phyloP scores from a whole-genome alignment of 2,329 filamentous ascomycete species.

The Verticillium albo-atrum region DNA sequence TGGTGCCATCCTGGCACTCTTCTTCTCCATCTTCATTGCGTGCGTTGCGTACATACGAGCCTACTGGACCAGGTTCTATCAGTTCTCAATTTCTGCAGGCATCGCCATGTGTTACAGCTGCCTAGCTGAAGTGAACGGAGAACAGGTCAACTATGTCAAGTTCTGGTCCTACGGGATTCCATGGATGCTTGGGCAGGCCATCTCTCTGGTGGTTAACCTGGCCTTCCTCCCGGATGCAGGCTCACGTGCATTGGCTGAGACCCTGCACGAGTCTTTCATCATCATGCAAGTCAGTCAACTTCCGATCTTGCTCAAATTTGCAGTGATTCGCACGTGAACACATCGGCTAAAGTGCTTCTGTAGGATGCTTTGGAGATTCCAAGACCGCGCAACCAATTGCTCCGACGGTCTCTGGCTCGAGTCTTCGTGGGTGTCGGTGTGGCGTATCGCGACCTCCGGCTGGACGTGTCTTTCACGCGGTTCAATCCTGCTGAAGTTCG shows the following conservation, averaged over 20 bases:
- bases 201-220: constrained; percentile 44
- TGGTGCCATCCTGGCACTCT: constrained; percentile 51
- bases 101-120: constrained; percentile 51
- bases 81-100: constrained; percentile 49
- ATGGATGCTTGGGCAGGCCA: constrained; percentile 50
- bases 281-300: constrained; percentile 36
- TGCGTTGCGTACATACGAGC: constrained; percentile 47
- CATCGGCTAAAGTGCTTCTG: not conserved
- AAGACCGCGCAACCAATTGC: constrained; percentile 21
- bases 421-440: constrained; percentile 53
- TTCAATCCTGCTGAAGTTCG: constrained; percentile 46
- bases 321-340: not conserved
- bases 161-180: constrained; percentile 49
- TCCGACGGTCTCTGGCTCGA: constrained; percentile 39
- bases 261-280: constrained; percentile 40
- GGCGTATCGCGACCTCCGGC: constrained; percentile 49
- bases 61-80: constrained; percentile 52
- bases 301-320: not conserved
- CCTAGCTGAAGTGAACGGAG: constrained; percentile 41
- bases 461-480: constrained; percentile 52
- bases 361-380: constrained; percentile 28
- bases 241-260: constrained; percentile 43
- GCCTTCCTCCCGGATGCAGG: constrained; percentile 51
- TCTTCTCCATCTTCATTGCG: constrained; percentile 49
- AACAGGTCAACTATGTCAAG: constrained; percentile 42